These are phyloP conservation scores for Candida parachauliodes DNA, from an alignment of 805 yeast genomes.

Conservation along the genomic window DNA sequence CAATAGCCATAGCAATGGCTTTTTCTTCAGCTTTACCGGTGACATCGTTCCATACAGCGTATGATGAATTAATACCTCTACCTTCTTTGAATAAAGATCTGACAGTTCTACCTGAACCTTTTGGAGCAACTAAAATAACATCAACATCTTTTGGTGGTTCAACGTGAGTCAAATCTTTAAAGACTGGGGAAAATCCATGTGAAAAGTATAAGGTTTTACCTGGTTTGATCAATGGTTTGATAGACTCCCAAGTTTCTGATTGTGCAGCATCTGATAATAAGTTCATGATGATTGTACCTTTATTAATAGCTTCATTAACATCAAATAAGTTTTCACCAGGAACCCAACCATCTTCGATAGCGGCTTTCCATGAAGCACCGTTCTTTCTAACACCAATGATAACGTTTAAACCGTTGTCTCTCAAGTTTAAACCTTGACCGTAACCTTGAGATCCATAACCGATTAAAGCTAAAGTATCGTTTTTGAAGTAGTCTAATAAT, in stretches of 20 bases:
- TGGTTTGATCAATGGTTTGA: conserved; percentile 90
- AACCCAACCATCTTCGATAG: conserved; percentile 99
- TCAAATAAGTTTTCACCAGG: conserved; percentile 98
- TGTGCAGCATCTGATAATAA: conserved; percentile 98
- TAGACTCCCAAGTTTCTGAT: conserved; percentile 91
- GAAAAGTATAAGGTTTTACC: conserved; percentile 98
- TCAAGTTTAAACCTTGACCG: conserved; percentile 99
- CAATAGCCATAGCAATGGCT: conserved; percentile 97
- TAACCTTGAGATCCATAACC: conserved; percentile 99
- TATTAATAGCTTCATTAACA: conserved; percentile 86
- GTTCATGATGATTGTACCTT: conserved; percentile 96
- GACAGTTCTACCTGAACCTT: conserved; percentile 99
- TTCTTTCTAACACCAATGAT: conserved; percentile 97
- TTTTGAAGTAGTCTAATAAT: conserved; percentile 92
- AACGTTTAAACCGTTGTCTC: conserved; percentile 98
- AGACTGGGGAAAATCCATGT: conserved; percentile 99
- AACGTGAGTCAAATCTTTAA: conserved; percentile 95
- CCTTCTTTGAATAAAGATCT: conserved; percentile 99
- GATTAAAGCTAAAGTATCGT: conserved; percentile 94
- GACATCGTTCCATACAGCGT: conserved; percentile 99
- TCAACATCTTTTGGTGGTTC: conserved; percentile 93
- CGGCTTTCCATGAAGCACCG: conserved; percentile 99
- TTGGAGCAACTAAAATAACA: conserved; percentile 98
- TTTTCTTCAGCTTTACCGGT: conserved; percentile 99
- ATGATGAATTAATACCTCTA: conserved; percentile 99